phyloP scores from a whole-genome alignment of 768 basidiomycete species.

The Amanita muscaria region DNA sequence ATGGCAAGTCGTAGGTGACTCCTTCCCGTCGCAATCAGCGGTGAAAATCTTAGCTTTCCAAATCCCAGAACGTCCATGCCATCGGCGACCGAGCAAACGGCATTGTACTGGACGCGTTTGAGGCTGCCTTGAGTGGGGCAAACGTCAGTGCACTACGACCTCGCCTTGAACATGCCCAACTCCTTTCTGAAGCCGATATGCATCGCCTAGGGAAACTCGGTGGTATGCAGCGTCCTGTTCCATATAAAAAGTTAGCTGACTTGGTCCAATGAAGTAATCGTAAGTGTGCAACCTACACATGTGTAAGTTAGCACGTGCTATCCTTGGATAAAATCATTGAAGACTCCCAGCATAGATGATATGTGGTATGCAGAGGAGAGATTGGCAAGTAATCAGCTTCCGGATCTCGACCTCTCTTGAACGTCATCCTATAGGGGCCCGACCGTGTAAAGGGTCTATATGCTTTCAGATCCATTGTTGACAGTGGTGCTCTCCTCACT shows the following conservation, averaged over 20 bases:
- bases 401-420: conserved; percentile 1
- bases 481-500: conserved; percentile 58
- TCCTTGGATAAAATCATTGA: background rate
- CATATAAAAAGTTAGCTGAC: background rate
- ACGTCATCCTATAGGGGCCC: conserved; percentile 51
- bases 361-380: conserved; percentile 89
- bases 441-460: conserved; percentile 81
- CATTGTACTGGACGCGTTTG: conserved; percentile 77
- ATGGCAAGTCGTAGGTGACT: conserved; percentile 77
- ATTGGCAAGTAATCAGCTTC: conserved; percentile 38
- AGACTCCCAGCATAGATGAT: conserved; percentile 51
- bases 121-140: conserved; percentile 49
- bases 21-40: background rate
- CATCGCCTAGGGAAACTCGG: conserved; percentile 69
- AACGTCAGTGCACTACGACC: conserved; percentile 63
- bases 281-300: conserved; percentile 86
- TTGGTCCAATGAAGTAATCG: conserved; percentile 53
- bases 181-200: conserved; percentile 73
- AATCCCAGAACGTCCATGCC: conserved; percentile 79
- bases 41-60: conserved; percentile 1
- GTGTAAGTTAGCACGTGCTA: conserved; percentile 40
- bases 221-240: conserved; percentile 34
- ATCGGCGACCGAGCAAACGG: conserved; percentile 86
- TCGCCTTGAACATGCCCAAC: conserved; percentile 87
- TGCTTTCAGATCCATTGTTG: conserved; percentile 70